Conservation (phyloP, 345 rosid species). For the Brassica juncea region DNA sequence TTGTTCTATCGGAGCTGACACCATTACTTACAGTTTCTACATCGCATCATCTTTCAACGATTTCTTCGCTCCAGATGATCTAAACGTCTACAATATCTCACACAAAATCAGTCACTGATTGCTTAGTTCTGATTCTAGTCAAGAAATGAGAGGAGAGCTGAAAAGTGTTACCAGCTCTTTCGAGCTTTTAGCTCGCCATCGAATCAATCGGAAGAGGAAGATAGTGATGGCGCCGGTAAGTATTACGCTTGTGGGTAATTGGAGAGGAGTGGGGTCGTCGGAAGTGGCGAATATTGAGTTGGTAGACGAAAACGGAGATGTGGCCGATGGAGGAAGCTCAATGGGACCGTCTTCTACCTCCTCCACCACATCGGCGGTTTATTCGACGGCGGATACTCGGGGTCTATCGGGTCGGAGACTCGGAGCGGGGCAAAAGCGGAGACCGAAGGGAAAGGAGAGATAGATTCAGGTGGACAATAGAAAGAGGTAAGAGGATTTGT, state of each 20-base stretch:
- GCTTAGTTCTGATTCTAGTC: too few species aligned
- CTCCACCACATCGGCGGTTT: slow-evolving; percentile 8
- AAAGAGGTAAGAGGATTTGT: slow-evolving; percentile 29
- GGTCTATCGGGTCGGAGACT: slow-evolving; percentile 40
- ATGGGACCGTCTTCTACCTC: slow-evolving; percentile 63
- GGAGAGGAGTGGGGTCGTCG: slow-evolving; percentile 76
- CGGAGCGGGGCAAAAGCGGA: slow-evolving; percentile 23
- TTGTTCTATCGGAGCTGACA: too few species aligned
- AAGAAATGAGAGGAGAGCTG: too few species aligned
- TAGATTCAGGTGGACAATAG: slow-evolving; percentile 21
- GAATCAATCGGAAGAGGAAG: slow-evolving; percentile 94
- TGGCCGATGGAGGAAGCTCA: slow-evolving; percentile 54
- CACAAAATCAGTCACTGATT: too few species aligned
- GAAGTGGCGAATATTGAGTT: slow-evolving; percentile 65
- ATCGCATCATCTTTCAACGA: too few species aligned
- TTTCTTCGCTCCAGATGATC: too few species aligned
- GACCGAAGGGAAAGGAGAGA: slow-evolving; percentile 17
- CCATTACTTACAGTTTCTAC: too few species aligned
- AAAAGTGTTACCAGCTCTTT: too few species aligned
- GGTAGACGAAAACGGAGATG: slow-evolving; percentile 40
- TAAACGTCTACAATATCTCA: too few species aligned
- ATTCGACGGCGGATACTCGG: slow-evolving; percentile 41
- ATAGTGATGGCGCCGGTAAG: slow-evolving; percentile 80
- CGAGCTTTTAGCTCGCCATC: too few species aligned
- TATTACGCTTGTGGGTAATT: slow-evolving; percentile 76